Evolutionary conservation across 164 flowering plant genomes (phyloP).

Genomic region (Annona cherimola): DNA sequence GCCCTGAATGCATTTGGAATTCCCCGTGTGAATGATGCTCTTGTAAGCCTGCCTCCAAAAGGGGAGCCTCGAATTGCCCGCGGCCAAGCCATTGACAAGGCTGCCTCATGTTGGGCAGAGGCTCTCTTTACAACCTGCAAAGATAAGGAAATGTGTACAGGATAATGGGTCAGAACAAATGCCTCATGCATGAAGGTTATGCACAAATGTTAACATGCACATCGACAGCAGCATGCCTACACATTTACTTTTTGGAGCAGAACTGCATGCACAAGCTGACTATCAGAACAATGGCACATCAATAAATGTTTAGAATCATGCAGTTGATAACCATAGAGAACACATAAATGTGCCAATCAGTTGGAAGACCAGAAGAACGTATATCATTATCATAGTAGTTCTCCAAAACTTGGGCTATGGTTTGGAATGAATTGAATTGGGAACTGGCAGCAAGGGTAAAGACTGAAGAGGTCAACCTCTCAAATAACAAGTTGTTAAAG

Average conservation of each 20-base stretch:
- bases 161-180: not conserved
- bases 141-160: too few relatives aligned
- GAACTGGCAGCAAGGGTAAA: not conserved
- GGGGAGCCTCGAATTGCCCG: slow-evolving; percentile 46
- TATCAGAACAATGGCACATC: not conserved
- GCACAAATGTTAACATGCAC: not conserved
- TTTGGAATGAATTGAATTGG: too few relatives aligned
- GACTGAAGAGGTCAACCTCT: too few relatives aligned
- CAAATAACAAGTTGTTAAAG: not conserved
- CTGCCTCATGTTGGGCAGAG: slow-evolving; percentile 44
- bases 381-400: not conserved
- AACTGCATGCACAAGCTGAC: not conserved
- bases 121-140: slow-evolving; percentile 60
- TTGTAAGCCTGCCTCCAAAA: slow-evolving; percentile 45
- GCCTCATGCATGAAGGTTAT: not conserved
- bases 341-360: not conserved
- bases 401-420: not conserved
- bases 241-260: not conserved
- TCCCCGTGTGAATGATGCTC: slow-evolving; percentile 59
- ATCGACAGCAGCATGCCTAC: not conserved
- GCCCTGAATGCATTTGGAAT: slow-evolving; percentile 35
- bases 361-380: not conserved
- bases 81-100: slow-evolving; percentile 47
- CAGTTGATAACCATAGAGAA: too few relatives aligned
- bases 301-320: not conserved